Conservation (phyloP, 306 rosid genomes). For the apple (Malus domestica) region ASM211411v1 NC_041803.1:22878501-22879000, state of each 20-base stretch:
- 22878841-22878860: not conserved
- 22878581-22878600: constrained; percentile 10
- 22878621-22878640: not conserved
- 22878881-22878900: constrained; percentile 6
- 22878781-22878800: not conserved
- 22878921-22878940: constrained; percentile 18
- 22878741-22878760: constrained; percentile 31
- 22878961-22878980: constrained; percentile 21
- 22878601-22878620: constrained; percentile 15
- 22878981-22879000: not conserved
- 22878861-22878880: constrained; percentile 16
- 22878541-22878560: not conserved
- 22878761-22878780: constrained; percentile 17
- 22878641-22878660: not conserved
- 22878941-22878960: not conserved
- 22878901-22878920: constrained; percentile 28
- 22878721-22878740: not conserved
- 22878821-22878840: constrained; percentile 1
- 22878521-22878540: not conserved
- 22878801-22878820: constrained; percentile 47
- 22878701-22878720: not conserved
- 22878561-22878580: not conserved
- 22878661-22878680: not conserved
- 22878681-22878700: not conserved
- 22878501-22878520: constrained; percentile 1